Base-by-base conservation (phyloP, 768 basidiomycete species). In the Boletus reticuloceps region DNA sequence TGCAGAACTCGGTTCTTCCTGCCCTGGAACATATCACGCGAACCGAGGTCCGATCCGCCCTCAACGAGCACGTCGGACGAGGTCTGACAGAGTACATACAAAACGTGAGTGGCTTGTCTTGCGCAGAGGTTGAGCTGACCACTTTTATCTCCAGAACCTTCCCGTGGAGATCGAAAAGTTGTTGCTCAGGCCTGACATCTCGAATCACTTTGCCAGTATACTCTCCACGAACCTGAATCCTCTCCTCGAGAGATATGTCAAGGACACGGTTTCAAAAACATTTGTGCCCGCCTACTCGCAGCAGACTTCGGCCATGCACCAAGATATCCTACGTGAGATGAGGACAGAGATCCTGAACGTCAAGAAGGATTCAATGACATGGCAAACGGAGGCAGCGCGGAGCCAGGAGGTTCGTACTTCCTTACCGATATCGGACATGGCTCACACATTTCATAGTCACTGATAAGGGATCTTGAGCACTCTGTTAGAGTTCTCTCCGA, bases 1-100 rank as follows among this genome's bases (percentile, higher is more conserved):
- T 94, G 16, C 90, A 90, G 67, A 86, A 79, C 63, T 91, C 89
- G 0, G 89, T 94, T 13, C 76, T 93, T 19, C 92, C 92, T 5
- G 82, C 90, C 9, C 76, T 94, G 34, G 90, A 92, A 69, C 85
- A 75, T 51, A 90, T 93, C 67, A 93, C 90, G 10, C 88, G 85
- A 72, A 83, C 72, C 47, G 91, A 94, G 70, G 88, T 95, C 51
- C 87, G 85, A 69, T 72, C 81, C 6, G 89, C 88, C 12, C 76
- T 94, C 58, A 88, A 86, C 61, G 85, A 86, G 54, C 89, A 92
- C 64, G 81, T 95, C 55, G 83, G 86, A 36, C 80, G 82, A 59
- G 87, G 88, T 9, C 67, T 94, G 48, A 79, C 83, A 4, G 87
- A 89, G 44, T 80, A 82, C 43, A 83, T 94, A 66, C 84, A 82